These are phyloP conservation scores for Sugiyamaella novakii DNA, from an alignment of 1,139 yeast genomes.

Conservation along the genomic window DNA sequence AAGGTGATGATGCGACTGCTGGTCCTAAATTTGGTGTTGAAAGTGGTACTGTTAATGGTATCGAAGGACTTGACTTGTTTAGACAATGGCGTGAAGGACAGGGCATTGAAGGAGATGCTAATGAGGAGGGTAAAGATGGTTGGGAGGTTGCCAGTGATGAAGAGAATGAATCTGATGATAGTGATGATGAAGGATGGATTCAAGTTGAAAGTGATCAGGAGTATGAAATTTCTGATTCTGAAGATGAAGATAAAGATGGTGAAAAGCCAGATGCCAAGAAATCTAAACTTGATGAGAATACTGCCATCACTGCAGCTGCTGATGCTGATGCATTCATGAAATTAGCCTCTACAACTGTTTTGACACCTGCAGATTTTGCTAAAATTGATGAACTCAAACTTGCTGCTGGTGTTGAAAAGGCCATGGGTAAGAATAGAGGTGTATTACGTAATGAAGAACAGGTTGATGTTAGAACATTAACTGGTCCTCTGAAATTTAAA, in stretches of 20 bases:
- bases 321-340: constrained; percentile 48
- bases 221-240: constrained; percentile 48
- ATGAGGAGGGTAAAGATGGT: constrained; percentile 47
- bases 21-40: constrained; percentile 62
- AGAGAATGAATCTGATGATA: constrained; percentile 58
- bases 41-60: constrained; percentile 46
- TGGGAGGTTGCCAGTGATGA: constrained; percentile 56
- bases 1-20: constrained; percentile 47
- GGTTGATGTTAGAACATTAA: constrained; percentile 75
- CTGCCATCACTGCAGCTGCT: constrained; percentile 35
- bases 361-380: constrained; percentile 97
- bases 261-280: constrained; percentile 40
- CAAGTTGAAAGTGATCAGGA: constrained; percentile 58
- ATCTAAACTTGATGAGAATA: constrained; percentile 29
- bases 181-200: constrained; percentile 53
- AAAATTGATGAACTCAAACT: constrained; percentile 83
- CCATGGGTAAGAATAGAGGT: constrained; percentile 57
- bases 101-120: constrained; percentile 49
- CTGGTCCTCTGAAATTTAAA: constrained; percentile 85
- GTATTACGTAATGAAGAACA: constrained; percentile 64
- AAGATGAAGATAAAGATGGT: constrained; percentile 51
- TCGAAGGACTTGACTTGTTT: constrained; percentile 88
- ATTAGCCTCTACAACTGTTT: constrained; percentile 66
- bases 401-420: constrained; percentile 80
- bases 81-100: constrained; percentile 85